These are phyloP conservation scores for Paraconiothyrium brasiliense DNA, from an alignment of 2,329 filamentous ascomycete genomes.

Conservation along the genomic window DNA sequence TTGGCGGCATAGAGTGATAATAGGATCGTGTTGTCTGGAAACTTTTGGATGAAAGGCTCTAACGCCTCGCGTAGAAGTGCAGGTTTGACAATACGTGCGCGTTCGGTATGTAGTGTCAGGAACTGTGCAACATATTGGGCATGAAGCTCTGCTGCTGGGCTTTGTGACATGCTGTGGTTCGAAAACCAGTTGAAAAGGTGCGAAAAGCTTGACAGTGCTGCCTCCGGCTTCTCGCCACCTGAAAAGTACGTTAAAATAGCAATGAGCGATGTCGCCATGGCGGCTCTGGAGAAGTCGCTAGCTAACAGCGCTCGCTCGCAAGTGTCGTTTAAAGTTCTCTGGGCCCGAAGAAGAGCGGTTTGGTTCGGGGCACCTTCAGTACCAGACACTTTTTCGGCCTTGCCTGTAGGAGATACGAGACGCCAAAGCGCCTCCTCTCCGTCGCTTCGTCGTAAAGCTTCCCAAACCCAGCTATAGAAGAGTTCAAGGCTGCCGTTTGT, in stretches of 20 bases:
- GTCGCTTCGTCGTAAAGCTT: slow-evolving; percentile 63
- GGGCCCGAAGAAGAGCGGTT: slow-evolving; percentile 28
- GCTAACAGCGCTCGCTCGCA: slow-evolving; percentile 66
- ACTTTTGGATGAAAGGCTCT: slow-evolving; percentile 66
- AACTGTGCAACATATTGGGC: slow-evolving; percentile 75
- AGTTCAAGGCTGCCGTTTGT: slow-evolving; percentile 56
- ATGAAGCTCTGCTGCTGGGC: slow-evolving; percentile 66
- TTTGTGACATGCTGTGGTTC: slow-evolving; percentile 29
- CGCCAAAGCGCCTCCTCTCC: slow-evolving; percentile 42
- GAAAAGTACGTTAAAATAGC: slow-evolving; percentile 75
- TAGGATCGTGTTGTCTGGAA: slow-evolving; percentile 81
- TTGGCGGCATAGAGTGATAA: slow-evolving; percentile 77
- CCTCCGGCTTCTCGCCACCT: slow-evolving; percentile 41
- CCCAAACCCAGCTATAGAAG: slow-evolving; percentile 71
- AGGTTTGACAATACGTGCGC: slow-evolving; percentile 73
- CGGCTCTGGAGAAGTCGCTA: slow-evolving; percentile 53
- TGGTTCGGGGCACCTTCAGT: slow-evolving; percentile 20
- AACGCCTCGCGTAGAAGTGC: slow-evolving; percentile 71
- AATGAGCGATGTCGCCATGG: slow-evolving; percentile 68
- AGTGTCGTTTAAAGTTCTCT: slow-evolving; percentile 21
- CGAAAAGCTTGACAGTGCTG: slow-evolving; percentile 51
- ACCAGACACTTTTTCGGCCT: slow-evolving; percentile 18
- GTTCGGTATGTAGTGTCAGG: slow-evolving; percentile 71
- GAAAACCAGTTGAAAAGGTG: slow-evolving; percentile 34
- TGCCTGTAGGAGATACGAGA: slow-evolving; percentile 42